Percentiles rank a stretch among this genome's conserved stretches.
These are phyloP conservation scores for Orbilia brochopaga DNA, from an alignment of 2,329 filamentous ascomycete genomes.

Conservation along the genomic window DNA sequence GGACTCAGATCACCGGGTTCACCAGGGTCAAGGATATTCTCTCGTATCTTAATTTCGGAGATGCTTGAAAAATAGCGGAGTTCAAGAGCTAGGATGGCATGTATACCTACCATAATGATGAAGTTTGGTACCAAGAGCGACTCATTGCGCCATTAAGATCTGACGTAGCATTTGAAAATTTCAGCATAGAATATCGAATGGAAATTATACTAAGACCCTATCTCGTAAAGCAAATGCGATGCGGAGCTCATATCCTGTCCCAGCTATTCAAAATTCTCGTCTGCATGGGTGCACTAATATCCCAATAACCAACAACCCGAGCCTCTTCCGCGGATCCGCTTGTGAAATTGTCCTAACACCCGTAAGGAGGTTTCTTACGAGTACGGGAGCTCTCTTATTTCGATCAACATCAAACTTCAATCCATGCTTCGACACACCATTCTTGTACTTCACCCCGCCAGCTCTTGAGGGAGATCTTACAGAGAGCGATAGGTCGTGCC, in stretches of 20 bases:
- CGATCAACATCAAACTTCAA: constrained; percentile 15
- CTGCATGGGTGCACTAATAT: constrained; percentile 7
- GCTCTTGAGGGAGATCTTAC: constrained; percentile 9
- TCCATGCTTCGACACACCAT: constrained; percentile 11
- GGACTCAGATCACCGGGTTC: constrained; percentile 8
- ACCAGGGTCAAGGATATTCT: constrained; percentile 12
- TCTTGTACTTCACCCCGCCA: constrained; percentile 10
- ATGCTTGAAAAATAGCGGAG: constrained; percentile 10
- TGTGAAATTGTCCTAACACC: constrained; percentile 9
- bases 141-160: constrained; percentile 5
- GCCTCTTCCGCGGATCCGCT: constrained; percentile 11
- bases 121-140: constrained; percentile 9
- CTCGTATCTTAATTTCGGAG: constrained; percentile 6
- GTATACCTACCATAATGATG: constrained; percentile 9
- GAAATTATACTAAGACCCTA: constrained; percentile 3
- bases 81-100: constrained; percentile 13
- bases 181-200: not conserved
- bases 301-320: constrained; percentile 6
- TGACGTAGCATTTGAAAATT: constrained; percentile 15
- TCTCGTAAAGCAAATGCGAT: constrained; percentile 1
- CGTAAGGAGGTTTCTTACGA: constrained; percentile 6
- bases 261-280: constrained; percentile 11
- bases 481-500: constrained; percentile 15
- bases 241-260: constrained; percentile 12
- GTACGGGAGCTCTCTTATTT: constrained; percentile 19